phyloP scores from a whole-genome alignment of 2,329 filamentous ascomycete genomes.

The Diaporthe ilicicola region DNA sequence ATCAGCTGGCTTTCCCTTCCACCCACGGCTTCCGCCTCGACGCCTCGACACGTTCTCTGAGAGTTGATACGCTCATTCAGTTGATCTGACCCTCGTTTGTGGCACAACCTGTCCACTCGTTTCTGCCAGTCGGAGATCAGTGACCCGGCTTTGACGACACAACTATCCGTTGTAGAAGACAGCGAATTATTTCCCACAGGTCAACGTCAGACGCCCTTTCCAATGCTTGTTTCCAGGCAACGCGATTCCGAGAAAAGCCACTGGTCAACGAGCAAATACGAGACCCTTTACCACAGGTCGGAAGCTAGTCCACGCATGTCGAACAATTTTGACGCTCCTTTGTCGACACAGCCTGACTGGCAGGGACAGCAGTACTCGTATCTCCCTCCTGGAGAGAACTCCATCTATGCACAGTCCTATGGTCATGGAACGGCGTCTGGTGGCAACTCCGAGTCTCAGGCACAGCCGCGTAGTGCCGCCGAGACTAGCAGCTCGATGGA shows the following conservation, averaged over 20 bases:
- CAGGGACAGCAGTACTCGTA: conserved; percentile 61
- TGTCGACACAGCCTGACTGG: conserved; percentile 65
- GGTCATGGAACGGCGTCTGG: conserved; percentile 49
- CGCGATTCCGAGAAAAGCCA: conserved; percentile 62
- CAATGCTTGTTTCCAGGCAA: conserved; percentile 66
- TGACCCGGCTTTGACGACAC: conserved; percentile 19
- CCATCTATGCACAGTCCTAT: conserved; percentile 55
- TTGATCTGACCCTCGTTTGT: conserved; percentile 21
- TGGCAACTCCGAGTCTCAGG: conserved; percentile 48
- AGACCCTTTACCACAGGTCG: conserved; percentile 54
- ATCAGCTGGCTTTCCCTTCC: not conserved
- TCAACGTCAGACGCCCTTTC: conserved; percentile 42
- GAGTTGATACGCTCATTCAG: conserved; percentile 2
- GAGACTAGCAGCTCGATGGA: conserved; percentile 59
- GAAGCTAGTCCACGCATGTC: conserved; percentile 64
- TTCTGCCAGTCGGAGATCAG: not conserved
- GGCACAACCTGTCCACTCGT: conserved; percentile 16
- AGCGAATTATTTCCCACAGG: not conserved
- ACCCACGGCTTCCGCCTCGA: not conserved
- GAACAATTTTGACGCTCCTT: conserved; percentile 60
- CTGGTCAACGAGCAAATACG: conserved; percentile 64
- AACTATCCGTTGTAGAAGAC: conserved; percentile 14
- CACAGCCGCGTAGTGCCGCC: conserved; percentile 49
- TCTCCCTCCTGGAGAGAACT: conserved; percentile 54
- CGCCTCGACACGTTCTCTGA: not conserved